Base-by-base conservation (phyloP, 805 yeast species). In the Tetrapisispora nanseiensis region DNA sequence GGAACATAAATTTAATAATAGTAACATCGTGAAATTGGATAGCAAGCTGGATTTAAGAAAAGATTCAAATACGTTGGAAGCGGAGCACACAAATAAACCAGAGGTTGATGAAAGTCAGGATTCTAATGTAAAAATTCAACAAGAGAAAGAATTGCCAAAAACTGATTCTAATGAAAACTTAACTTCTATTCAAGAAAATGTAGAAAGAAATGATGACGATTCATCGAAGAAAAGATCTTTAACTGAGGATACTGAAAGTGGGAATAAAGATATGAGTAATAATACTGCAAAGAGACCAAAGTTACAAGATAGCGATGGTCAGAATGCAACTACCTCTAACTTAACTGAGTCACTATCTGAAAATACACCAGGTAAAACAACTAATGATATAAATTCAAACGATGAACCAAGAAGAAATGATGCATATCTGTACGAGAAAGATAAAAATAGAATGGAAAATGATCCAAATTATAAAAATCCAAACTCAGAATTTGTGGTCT, bases 381-480 rank as follows among this genome's bases (percentile, higher is more conserved):
- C n/a, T n/a, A 21, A 39, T 6, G 37, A 41, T 11, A 24, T 8
- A 8, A 43, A 46, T 21, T 31, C 30, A 23, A 33, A 4, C n/a
- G 28, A 27, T 42, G 27, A 4, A 13, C 40, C 18, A 23, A 35
- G 31, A 26, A 21, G 21, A 23, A 27, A 24, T n/a, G 42, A 42
- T 23, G 33, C 30, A 19, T 28, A 27, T 16, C n/a, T 36, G 11
- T 20, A 27, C 20, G 32, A 36, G 21, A 16, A 28, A 7, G 40
- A 37, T 29, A 37, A 28, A 21, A 21, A 28, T 15, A 48, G 48
- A 37, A 67, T 63, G 47, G 77, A 72, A 33, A 74, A 75, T 47
- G 84, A 78, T 54, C 78, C 81, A 6, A 56, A 74, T 40, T 68
- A 75, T 20, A 76, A 75, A 50, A 82, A 82, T 54, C 90, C 92